Conservation (phyloP, 352 stramenopile genomes). For the Aphanomyces euteiches region DNA sequence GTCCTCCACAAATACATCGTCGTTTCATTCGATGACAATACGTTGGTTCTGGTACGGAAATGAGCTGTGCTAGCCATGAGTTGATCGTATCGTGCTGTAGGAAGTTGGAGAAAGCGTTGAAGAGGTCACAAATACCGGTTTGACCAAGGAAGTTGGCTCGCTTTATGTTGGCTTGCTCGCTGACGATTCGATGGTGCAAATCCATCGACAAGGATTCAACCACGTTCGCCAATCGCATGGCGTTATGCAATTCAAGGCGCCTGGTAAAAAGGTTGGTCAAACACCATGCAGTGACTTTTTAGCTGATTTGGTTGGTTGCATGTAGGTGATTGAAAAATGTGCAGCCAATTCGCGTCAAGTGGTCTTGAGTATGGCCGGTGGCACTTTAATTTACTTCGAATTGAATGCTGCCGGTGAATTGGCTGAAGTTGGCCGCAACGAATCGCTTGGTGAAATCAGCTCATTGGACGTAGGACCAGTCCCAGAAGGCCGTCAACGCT, state of each 20-base stretch:
- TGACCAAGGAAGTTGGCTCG: slow-evolving; percentile 93
- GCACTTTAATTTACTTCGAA: slow-evolving; percentile 98
- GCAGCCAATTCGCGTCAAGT: slow-evolving; percentile 96
- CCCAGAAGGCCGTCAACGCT: slow-evolving; percentile 89
- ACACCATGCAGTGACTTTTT: background rate
- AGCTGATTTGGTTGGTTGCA: background rate
- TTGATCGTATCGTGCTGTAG: background rate
- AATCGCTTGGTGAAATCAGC: slow-evolving; percentile 95
- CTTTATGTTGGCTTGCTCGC: slow-evolving; percentile 93
- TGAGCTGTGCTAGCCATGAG: background rate
- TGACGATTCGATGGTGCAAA: slow-evolving; percentile 95
- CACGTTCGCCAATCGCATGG: slow-evolving; percentile 92
- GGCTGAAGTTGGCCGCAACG: slow-evolving; percentile 89
- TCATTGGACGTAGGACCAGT: slow-evolving; percentile 96
- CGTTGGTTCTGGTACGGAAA: slow-evolving; percentile 85
- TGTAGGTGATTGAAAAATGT: slow-evolving; percentile 90
- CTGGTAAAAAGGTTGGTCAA: slow-evolving; percentile 87
- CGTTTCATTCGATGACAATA: slow-evolving; percentile 99
- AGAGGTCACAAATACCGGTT: slow-evolving; percentile 94
- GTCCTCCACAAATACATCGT: slow-evolving; percentile 94
- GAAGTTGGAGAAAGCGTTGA: slow-evolving; percentile 97
- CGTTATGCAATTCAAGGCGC: slow-evolving; percentile 96
- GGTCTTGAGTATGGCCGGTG: slow-evolving; percentile 94
- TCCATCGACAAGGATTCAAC: slow-evolving; percentile 93
- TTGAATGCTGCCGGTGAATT: slow-evolving; percentile 91